Base-by-base conservation (phyloP, 2,329 filamentous ascomycete genomes). In the Monosporascus ibericus region DNA sequence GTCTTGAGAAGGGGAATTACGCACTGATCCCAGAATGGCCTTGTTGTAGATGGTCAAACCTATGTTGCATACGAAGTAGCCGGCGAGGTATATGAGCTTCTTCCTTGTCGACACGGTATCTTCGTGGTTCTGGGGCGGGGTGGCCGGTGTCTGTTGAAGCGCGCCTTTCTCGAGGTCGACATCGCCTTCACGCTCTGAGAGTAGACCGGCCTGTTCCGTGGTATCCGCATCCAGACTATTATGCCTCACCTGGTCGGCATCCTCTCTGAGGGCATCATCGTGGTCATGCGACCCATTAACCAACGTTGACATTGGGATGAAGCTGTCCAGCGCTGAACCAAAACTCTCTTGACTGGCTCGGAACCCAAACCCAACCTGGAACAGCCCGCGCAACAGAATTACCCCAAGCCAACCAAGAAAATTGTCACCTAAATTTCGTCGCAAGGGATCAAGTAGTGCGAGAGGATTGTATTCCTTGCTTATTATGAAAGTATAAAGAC, bases 21-120 rank as follows among this genome's bases (percentile, higher is more conserved):
- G 60, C 63, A 77, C 75, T 64, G 72, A 72, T 60, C 75, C 75
- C 52, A 83, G 67, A 22, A 83, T 76, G 30, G 79, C 70, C 65
- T 83, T 83, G 70, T 83, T 83, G 64, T 81, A 82, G 22, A 83
- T 70, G 7, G 80, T 83, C 51, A 83, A 66, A 52, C 64, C 65
- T 47, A 76, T 66, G 58, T 75, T 76, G 59, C 74, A 69, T 60
- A 76, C 69, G 62, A 81, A 81, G 63, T 81, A 81, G 52, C 74
- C 70, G 27, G 72, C 74, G 30, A 79, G 65, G n/a, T 42, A 42
- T 37, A 48, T 48, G 15, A 53, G 48, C 30, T 53, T 53, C 42
- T 47, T 53, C 36, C 18, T 47, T 7, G 27, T 47, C 22, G 52
- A 40, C 14, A 50, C 36, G n/a, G 48, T 53, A 47, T 53, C 48